Evolutionary conservation across 2,329 filamentous ascomycete genomes (phyloP).

Genomic region (Fusarium heterosporum): DNA sequence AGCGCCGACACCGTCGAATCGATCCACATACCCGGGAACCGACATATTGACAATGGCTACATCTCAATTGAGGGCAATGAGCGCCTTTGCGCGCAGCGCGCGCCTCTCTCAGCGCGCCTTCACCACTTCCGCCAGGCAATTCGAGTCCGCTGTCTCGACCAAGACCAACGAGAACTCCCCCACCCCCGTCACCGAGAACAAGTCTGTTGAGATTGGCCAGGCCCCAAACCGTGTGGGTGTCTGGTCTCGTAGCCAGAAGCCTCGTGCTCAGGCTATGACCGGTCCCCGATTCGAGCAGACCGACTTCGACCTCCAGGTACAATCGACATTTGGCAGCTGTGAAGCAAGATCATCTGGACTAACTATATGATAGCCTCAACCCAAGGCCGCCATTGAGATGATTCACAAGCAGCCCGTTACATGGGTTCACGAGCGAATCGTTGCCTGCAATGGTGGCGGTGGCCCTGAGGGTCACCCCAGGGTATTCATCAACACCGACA

Average conservation of each 20-base stretch:
- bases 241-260: slow-evolving; percentile 89
- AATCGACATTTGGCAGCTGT: slow-evolving; percentile 42
- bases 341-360: slow-evolving; percentile 31
- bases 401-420: slow-evolving; percentile 95
- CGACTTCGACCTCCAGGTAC: slow-evolving; percentile 90
- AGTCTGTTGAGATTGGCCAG: slow-evolving; percentile 71
- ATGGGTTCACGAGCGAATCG: slow-evolving; percentile 86
- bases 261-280: slow-evolving; percentile 85
- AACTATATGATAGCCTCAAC: slow-evolving; percentile 75
- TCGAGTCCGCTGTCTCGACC: slow-evolving; percentile 58
- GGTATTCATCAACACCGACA: slow-evolving; percentile 98
- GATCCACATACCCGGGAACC: slow-evolving; percentile 44
- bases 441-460: slow-evolving; percentile 92
- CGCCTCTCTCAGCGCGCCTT: slow-evolving; percentile 61
- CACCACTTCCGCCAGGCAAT: slow-evolving; percentile 59
- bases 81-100: slow-evolving; percentile 58
- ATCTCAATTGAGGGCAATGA: slow-evolving; percentile 60
- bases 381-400: slow-evolving; percentile 90
- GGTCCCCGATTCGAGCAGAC: slow-evolving; percentile 98
- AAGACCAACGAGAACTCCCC: slow-evolving; percentile 57
- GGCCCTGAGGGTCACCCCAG: slow-evolving; percentile 90
- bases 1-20: slow-evolving; percentile 44
- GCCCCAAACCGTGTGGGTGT: slow-evolving; percentile 85
- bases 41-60: slow-evolving; percentile 54
- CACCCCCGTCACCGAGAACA: slow-evolving; percentile 57